Evolutionary conservation across 495 filamentous ascomycete species (phyloP).

Genomic region (Hypoxylon subgilvum): DNA sequence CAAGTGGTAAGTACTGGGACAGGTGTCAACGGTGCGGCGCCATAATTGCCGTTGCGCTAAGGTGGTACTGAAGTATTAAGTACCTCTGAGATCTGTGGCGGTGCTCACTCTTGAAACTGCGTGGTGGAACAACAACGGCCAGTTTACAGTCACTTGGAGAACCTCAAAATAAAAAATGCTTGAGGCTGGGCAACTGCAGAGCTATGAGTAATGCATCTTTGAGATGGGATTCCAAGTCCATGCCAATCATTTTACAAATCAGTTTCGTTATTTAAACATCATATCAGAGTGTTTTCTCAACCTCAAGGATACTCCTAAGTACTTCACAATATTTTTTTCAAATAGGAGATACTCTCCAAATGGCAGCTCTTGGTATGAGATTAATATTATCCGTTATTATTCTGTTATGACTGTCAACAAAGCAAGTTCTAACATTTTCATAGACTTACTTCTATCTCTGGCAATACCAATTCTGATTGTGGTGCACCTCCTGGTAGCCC

Average conservation of each 20-base stretch:
- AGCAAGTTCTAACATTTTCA: conserved; percentile 8
- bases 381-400: not conserved
- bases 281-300: no score
- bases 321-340: no score
- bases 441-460: conserved; percentile 60
- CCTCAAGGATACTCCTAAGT: no score
- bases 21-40: conserved; percentile 41
- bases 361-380: conserved; percentile 34
- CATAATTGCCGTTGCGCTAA: conserved; percentile 1
- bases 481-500: conserved; percentile 76
- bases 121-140: no score
- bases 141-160: no score
- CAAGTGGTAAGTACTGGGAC: not conserved
- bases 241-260: no score
- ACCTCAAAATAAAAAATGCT: conserved; percentile 2
- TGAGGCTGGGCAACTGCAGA: conserved; percentile 15
- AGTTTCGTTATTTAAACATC: no score
- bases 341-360: no score
- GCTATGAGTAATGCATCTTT: conserved; percentile 6
- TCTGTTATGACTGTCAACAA: not conserved
- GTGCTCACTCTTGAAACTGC: no score
- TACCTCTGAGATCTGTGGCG: conserved; percentile 8
- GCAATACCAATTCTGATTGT: conserved; percentile 71
- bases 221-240: no score
- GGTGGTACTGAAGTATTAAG: not conserved